Base-by-base conservation (phyloP, 179 eudicot species). In the Silene noctiflora region DNA sequence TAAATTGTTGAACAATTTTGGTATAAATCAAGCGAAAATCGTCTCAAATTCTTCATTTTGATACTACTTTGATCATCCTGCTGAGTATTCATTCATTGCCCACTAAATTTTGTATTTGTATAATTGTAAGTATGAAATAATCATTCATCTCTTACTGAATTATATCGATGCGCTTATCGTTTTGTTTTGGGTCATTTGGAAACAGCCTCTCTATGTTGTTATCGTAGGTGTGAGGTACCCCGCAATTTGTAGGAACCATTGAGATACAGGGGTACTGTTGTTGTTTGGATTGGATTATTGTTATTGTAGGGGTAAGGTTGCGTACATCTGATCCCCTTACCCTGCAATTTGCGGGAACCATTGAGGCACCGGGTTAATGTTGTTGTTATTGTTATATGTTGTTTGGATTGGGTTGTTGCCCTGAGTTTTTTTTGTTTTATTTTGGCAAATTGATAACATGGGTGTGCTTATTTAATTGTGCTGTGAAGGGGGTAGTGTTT, bases 21-120 rank as follows among this genome's bases (percentile, higher is more conserved):
- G 55, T 31, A 71, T 58, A 25, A 58, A 66, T 80, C 76, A 58
- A 65, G 53, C 44, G 39, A 68, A 76, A 75, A 69, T 75, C 16
- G 51, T 42, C 3, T 67, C 2, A 42, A 62, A 48, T 60, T 46
- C 46, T 61, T 31, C 27, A 22, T 80, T 60, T 59, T 31, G 42
- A 6, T 65, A 8, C 22, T 12, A 16, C 9, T 35, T 46, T 17
- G 64, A 16, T 56, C 11, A 5, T 70, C 16, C 6, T 55, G 62
- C 25, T 33, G 39, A 68, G 1, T 29, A 33, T 33, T 67, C 70
- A 44, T 44, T 44, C 51, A 6, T 13, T 53, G 3, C 59, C 35
- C 19, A 21, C 31, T 69, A 48, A 9, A 48, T 29, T 29, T 29
- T 29, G 33, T 29, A 3, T 29, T 29, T 29, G 33, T 67, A 1